Evolutionary conservation across 1,284 basidiomycete species (phyloP).

Genomic region (Cryptococcus sp.): DNA sequence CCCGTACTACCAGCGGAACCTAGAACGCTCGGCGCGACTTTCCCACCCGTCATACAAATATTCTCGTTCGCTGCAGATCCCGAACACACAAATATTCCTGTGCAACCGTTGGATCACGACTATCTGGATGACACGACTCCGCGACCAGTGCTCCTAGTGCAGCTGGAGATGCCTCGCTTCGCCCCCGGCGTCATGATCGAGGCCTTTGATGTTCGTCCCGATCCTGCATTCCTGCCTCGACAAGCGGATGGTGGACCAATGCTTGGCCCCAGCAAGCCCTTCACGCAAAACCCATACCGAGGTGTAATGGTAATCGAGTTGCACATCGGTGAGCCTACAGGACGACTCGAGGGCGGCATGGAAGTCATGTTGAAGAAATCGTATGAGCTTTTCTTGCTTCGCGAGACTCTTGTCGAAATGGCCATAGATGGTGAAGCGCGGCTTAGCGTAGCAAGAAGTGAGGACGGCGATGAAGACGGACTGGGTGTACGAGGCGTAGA

Average conservation of each 20-base stretch:
- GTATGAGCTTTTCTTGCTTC: constrained; percentile 56
- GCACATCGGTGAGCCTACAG: constrained; percentile 15
- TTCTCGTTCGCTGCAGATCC: constrained; percentile 39
- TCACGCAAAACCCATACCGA: constrained; percentile 46
- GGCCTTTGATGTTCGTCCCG: constrained; percentile 47
- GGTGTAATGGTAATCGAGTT: constrained; percentile 50
- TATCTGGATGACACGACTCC: constrained; percentile 39
- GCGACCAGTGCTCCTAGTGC: constrained; percentile 32
- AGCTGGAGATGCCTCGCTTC: constrained; percentile 40
- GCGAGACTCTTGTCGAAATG: constrained; percentile 56
- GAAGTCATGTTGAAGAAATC: constrained; percentile 13
- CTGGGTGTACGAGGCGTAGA: constrained; percentile 23
- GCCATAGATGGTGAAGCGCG: constrained; percentile 45
- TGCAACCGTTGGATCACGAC: constrained; percentile 34
- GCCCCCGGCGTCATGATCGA: constrained; percentile 20
- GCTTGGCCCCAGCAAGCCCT: constrained; percentile 36
- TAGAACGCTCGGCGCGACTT: constrained; percentile 13
- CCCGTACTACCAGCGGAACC: constrained; percentile 22
- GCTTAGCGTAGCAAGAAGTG: constrained; percentile 47
- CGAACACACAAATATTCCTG: constrained; percentile 17
- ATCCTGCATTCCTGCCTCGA: constrained; percentile 45
- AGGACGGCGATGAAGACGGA: constrained; percentile 39
- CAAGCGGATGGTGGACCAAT: constrained; percentile 12
- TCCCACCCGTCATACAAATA: constrained; percentile 45
- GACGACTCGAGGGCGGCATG: not conserved